A percentile compares a stretch with the other conserved stretches of the same genome.
phyloP scores from a whole-genome alignment of 176 grass and related monocot species.

The Lolium rigidum region DNA sequence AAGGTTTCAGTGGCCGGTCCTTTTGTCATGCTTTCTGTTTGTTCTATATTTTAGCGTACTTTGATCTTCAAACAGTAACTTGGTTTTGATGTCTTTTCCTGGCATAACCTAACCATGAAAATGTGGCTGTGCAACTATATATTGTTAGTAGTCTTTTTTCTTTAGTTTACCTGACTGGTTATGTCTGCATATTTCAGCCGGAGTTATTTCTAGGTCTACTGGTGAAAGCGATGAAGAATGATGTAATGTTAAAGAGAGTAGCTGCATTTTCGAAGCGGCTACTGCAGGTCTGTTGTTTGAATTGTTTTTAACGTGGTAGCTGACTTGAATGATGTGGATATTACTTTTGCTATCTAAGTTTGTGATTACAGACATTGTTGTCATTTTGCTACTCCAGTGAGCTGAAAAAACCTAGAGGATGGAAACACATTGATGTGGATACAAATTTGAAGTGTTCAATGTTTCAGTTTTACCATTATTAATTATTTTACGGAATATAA shows the following conservation, averaged over 20 bases:
- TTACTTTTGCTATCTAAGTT: constrained; percentile 31
- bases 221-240: constrained; percentile 98
- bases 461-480: constrained; percentile 16
- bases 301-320: background rate
- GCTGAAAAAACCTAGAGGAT: too few relatives aligned
- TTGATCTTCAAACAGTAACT: background rate
- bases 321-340: background rate
- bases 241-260: constrained; percentile 88
- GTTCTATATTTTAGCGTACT: constrained; percentile 28
- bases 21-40: constrained; percentile 33
- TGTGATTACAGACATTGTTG: constrained; percentile 17
- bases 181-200: constrained; percentile 62
- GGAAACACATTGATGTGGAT: too few relatives aligned
- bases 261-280: constrained; percentile 89
- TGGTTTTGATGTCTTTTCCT: background rate
- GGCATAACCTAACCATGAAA: constrained; percentile 6
- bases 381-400: too few relatives aligned
- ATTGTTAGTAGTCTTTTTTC: constrained; percentile 9
- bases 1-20: constrained; percentile 62
- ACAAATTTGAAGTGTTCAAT: constrained; percentile 24
- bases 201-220: constrained; percentile 95
- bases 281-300: constrained; percentile 67
- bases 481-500: background rate
- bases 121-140: constrained; percentile 20
- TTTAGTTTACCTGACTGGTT: constrained; percentile 35